Percentiles rank a stretch among this genome's conserved stretches.
Evolutionary conservation across 2,329 filamentous ascomycete genomes (phyloP).

Genomic region (Sordariomycetes sp.): DNA sequence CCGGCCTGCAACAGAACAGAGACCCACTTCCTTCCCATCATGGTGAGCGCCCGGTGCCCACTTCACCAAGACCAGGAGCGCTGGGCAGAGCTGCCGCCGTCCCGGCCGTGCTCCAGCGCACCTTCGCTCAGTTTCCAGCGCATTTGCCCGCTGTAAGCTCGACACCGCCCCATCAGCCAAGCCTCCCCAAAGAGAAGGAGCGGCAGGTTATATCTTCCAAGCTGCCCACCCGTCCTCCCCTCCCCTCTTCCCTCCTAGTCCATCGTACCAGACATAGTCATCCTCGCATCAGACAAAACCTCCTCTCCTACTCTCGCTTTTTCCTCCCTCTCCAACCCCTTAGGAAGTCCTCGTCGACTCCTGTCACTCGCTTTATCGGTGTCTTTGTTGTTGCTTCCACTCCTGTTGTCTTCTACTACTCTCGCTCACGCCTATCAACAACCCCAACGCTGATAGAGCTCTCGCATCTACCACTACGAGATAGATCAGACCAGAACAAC

Average conservation of each 20-base stretch:
- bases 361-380: constrained; percentile 62
- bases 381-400: background rate
- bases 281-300: constrained; percentile 14
- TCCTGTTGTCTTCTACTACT: constrained; percentile 1
- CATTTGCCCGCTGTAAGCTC: too few relatives aligned
- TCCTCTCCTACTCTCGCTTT: constrained; percentile 38
- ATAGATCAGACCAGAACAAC: constrained; percentile 8
- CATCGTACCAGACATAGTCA: background rate
- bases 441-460: background rate
- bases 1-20: too few relatives aligned
- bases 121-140: too few relatives aligned
- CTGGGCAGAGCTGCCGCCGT: too few relatives aligned
- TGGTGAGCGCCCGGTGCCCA: too few relatives aligned
- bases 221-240: too few relatives aligned
- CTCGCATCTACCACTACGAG: constrained; percentile 6
- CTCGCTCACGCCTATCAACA: background rate
- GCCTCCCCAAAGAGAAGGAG: too few relatives aligned
- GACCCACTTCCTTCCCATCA: too few relatives aligned
- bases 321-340: constrained; percentile 27
- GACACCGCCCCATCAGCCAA: too few relatives aligned
- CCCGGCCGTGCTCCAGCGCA: too few relatives aligned
- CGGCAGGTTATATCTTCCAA: too few relatives aligned
- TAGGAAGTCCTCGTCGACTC: constrained; percentile 68
- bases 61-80: too few relatives aligned
- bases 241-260: background rate